Base-by-base conservation (phyloP, 2,329 filamentous ascomycete species). In the Cryphonectria carpinicola region DNA sequence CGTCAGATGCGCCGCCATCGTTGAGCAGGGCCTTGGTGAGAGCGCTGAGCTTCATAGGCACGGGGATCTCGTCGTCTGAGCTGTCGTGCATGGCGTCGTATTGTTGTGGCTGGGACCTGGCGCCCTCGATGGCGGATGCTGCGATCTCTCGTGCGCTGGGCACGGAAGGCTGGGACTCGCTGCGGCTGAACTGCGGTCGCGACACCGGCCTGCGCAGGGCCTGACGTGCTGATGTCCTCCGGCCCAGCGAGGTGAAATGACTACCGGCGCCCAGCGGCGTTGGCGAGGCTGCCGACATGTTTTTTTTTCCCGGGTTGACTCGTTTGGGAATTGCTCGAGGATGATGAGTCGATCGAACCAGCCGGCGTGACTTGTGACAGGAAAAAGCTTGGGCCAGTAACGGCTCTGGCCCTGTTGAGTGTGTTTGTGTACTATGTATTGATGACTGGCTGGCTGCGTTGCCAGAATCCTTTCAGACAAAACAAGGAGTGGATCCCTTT, bases 1-100 rank as follows among this genome's bases (percentile, higher is more conserved):
- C 82, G 68, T 85, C 84, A 65, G 76, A 79, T 73, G 84, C 84
- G 65, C 85, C 83, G 60, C 88, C 87, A 71, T 91, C 89, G 70
- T 89, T 88, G 35, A 98, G 86, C 22, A 98, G 85, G 28, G 94
- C 95, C 78, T 96, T 95, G 65, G 95, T 97, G 75, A 96, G 88
- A 76, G 95, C 94, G 79, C 94, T 98, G 79, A 98, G 92, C 83
- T 96, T 97, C 89, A 96, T 94, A 76, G 94, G 94, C 75, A 93
- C 92, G 22, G 93, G 92, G 39, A 97, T 93, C 81, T 98, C 95
- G 77, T 98, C 95, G 81, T 98, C 95, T 35, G 95, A 97, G 84
- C 93, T 97, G 78, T 97, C 95, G 76, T 93, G 91, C 75, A 90
- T 80, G 0, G 84, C 77, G n/a, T 79, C 81, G 74, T 82, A 85